Base-by-base conservation (phyloP, 2,329 filamentous ascomycete genomes). In the Herpotrichia juniperi region DNA sequence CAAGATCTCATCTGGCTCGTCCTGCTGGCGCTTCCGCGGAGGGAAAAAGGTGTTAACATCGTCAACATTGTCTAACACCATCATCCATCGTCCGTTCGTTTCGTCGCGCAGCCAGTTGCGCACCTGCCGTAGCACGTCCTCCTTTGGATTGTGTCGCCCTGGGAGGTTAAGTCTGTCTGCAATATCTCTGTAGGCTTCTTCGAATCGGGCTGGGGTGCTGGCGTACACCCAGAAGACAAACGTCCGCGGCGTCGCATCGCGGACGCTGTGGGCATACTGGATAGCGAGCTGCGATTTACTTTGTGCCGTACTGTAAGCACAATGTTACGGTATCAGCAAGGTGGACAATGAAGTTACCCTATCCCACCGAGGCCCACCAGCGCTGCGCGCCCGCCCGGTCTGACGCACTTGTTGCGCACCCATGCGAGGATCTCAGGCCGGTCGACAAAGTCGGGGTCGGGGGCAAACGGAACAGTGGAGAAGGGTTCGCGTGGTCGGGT, bases 381-480 rank as follows among this genome's bases (percentile, higher is more conserved):
- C 35, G 67, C 68, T 9, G 60, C 56, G 16, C 65, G 53, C 32
- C 62, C 62, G 19, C 54, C 62, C 34, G 57, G 57, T 35, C 71
- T 1, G 75, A 60, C 17, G 63, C 73, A 69, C 72, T 71, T 55
- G 45, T 64, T 31, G 35, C 52, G 30, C 14, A 72, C 58, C 56
- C 59, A 61, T 25, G 58, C 52, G 14, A 68, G 22, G 21, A 70
- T 42, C 2, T 43, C 48, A 30, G 51, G 58, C 14, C 63, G 62
- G 25, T 67, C 58, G 30, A 72, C 56, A 40, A 70, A 70, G 54
- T 69, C 62, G 1, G 40, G 51, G 48, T 73, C 66, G 2, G 57
- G 59, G 24, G 45, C 45, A 43, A 68, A 71, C 9, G 66, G 68
- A 16, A 71, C 56, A 14, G 50, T 61, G n/a, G 57, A 65, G 37